A percentile compares a stretch with the other conserved stretches of the same genome.
Evolutionary conservation across 805 yeast species (phyloP).

Genomic region (Yamadazyma sp.): DNA sequence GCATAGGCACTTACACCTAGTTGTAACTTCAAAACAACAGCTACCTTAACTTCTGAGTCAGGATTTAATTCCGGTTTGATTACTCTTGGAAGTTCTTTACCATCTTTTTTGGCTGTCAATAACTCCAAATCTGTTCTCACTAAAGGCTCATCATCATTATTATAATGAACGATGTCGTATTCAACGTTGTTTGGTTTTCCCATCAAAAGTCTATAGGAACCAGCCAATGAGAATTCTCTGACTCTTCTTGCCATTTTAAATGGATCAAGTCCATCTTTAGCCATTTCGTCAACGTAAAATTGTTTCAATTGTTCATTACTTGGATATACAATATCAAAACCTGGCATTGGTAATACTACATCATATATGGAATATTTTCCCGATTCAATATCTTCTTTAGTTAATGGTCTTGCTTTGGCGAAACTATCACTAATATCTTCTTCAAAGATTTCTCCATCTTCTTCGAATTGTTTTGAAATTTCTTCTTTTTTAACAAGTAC

Average conservation of each 20-base stretch:
- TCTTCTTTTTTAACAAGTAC: slow-evolving; percentile 42
- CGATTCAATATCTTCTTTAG: slow-evolving; percentile 63
- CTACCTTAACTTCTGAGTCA: slow-evolving; percentile 48
- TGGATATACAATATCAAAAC: slow-evolving; percentile 89
- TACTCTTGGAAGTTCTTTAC: slow-evolving; percentile 23
- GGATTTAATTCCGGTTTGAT: slow-evolving; percentile 7
- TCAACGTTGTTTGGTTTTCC: slow-evolving; percentile 63
- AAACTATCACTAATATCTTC: slow-evolving; percentile 66
- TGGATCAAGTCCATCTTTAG: slow-evolving; percentile 79
- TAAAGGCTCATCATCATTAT: slow-evolving; percentile 59
- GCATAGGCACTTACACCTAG: slow-evolving; percentile 90
- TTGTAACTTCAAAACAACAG: slow-evolving; percentile 72
- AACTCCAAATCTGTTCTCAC: slow-evolving; percentile 73
- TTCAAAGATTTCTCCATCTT: slow-evolving; percentile 42
- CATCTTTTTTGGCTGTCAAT: slow-evolving; percentile 23
- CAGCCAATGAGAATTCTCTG: slow-evolving; percentile 87
- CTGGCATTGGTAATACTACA: slow-evolving; percentile 94
- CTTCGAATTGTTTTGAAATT: slow-evolving; percentile 7
- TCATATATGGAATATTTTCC: slow-evolving; percentile 70
- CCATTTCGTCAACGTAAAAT: slow-evolving; percentile 72
- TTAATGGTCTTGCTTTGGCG: slow-evolving; percentile 69
- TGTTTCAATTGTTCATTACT: slow-evolving; percentile 55
- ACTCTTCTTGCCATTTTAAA: slow-evolving; percentile 78
- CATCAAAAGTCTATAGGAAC: slow-evolving; percentile 77
- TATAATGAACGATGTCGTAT: slow-evolving; percentile 60